Evolutionary conservation across 2,329 filamentous ascomycete genomes (phyloP).

Genomic region (Thelonectria olida): DNA sequence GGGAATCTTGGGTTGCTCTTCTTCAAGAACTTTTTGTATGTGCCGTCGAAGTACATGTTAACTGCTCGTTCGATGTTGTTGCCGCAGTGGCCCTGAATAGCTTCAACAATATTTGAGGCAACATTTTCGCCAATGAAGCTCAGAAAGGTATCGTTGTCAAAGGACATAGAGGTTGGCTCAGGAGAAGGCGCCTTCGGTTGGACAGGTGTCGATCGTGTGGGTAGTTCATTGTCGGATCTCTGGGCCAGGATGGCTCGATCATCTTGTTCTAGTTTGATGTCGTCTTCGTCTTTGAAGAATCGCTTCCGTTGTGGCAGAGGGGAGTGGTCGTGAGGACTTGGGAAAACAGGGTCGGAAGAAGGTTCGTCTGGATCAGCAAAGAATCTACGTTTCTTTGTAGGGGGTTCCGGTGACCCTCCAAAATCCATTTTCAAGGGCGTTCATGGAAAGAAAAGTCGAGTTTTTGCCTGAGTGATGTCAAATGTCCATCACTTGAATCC

Average conservation of each 20-base stretch:
- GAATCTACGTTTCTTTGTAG: conserved; percentile 55
- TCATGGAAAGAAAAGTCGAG: conserved; percentile 25
- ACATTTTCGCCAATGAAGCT: conserved; percentile 68
- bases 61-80: conserved; percentile 69
- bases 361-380: conserved; percentile 47
- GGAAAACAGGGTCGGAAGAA: conserved; percentile 37
- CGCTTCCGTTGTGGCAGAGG: conserved; percentile 37
- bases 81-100: conserved; percentile 64
- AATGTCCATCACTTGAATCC: not conserved
- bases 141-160: conserved; percentile 68
- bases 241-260: conserved; percentile 22
- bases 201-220: conserved; percentile 18
- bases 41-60: conserved; percentile 77
- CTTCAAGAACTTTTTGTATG: conserved; percentile 64
- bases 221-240: conserved; percentile 22
- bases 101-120: conserved; percentile 54
- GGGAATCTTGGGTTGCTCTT: conserved; percentile 30
- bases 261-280: conserved; percentile 33
- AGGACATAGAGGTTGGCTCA: conserved; percentile 47
- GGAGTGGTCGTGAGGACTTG: conserved; percentile 34
- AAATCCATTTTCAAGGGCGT: conserved; percentile 48
- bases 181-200: conserved; percentile 4
- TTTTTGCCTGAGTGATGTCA: conserved; percentile 13
- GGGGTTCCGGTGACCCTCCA: conserved; percentile 52
- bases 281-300: conserved; percentile 39